phyloP scores from a whole-genome alignment of 2,329 filamentous ascomycete genomes.

The Diaporthe aspalathi region DNA sequence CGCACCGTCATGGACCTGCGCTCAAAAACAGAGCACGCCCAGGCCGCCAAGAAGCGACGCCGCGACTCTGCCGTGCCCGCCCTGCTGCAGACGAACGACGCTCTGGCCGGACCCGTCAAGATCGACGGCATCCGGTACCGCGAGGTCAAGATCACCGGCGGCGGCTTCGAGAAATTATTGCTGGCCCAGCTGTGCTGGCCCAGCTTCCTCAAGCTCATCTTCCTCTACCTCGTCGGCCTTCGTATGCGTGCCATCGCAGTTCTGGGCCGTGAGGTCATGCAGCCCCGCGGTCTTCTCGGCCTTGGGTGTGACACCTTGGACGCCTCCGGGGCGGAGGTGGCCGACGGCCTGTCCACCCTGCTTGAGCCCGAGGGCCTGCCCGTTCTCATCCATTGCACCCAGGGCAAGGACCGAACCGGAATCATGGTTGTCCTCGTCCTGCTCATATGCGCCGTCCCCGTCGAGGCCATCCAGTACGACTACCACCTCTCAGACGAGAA shows the following conservation, averaged over 20 bases:
- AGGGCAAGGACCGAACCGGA: conserved; percentile 88
- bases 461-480: conserved; percentile 74
- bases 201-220: conserved; percentile 71
- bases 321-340: conserved; percentile 72
- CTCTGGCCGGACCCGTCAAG: conserved; percentile 65
- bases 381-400: conserved; percentile 83
- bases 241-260: conserved; percentile 77
- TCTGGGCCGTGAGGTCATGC: conserved; percentile 77
- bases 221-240: conserved; percentile 73
- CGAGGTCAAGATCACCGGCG: conserved; percentile 80
- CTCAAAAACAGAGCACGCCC: conserved; percentile 81
- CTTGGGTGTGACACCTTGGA: conserved; percentile 77
- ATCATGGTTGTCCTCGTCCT: conserved; percentile 76
- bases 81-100: conserved; percentile 60
- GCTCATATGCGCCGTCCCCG: conserved; percentile 69
- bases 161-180: conserved; percentile 75
- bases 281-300: conserved; percentile 76
- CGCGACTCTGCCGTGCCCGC: conserved; percentile 57
- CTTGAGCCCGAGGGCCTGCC: conserved; percentile 61
- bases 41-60: conserved; percentile 72
- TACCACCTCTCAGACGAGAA: conserved; percentile 74
- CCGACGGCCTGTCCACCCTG: conserved; percentile 43
- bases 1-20: conserved; percentile 83
- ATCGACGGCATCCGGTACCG: conserved; percentile 73
- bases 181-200: conserved; percentile 76